A percentile compares a stretch with the other conserved stretches of the same genome.
phyloP scores from a whole-genome alignment of 2,329 filamentous ascomycete genomes.

The Lanzia echinophila region DNA sequence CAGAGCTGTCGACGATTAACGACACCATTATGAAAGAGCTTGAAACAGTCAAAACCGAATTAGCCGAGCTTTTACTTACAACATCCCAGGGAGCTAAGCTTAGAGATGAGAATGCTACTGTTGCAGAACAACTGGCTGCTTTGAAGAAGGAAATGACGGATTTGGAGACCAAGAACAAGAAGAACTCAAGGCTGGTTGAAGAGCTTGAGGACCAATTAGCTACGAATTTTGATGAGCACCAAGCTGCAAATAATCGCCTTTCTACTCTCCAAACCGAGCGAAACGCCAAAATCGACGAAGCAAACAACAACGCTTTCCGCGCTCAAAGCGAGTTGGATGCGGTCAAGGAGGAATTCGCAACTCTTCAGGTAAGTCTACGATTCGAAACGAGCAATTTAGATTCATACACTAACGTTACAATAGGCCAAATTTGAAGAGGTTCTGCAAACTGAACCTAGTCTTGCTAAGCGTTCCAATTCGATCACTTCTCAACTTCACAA shows the following conservation, averaged over 20 bases:
- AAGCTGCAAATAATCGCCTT: constrained; percentile 75
- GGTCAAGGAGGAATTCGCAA: constrained; percentile 61
- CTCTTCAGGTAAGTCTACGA: constrained; percentile 50
- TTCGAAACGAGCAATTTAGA: neutral
- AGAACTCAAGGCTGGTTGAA: constrained; percentile 85
- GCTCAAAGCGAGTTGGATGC: constrained; percentile 64
- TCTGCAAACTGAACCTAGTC: constrained; percentile 24
- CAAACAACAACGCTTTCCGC: constrained; percentile 54
- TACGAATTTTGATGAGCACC: constrained; percentile 89
- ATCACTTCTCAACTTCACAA: constrained; percentile 54
- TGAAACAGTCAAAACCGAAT: constrained; percentile 49
- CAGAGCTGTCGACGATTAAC: constrained; percentile 51
- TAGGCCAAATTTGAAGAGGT: constrained; percentile 57
- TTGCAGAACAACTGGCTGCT: constrained; percentile 50
- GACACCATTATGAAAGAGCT: constrained; percentile 56
- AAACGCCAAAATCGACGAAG: constrained; percentile 70
- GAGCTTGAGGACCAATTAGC: constrained; percentile 96
- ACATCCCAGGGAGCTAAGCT: constrained; percentile 39
- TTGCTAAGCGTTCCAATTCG: constrained; percentile 51
- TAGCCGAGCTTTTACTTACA: constrained; percentile 46
- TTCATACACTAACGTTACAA: constrained; percentile 15
- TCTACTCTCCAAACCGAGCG: constrained; percentile 75
- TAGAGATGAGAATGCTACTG: constrained; percentile 39
- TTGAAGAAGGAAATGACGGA: constrained; percentile 61
- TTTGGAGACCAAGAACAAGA: constrained; percentile 67